Conservation (phyloP, 257 asterid species). For the Gentiana dahurica region DNA sequence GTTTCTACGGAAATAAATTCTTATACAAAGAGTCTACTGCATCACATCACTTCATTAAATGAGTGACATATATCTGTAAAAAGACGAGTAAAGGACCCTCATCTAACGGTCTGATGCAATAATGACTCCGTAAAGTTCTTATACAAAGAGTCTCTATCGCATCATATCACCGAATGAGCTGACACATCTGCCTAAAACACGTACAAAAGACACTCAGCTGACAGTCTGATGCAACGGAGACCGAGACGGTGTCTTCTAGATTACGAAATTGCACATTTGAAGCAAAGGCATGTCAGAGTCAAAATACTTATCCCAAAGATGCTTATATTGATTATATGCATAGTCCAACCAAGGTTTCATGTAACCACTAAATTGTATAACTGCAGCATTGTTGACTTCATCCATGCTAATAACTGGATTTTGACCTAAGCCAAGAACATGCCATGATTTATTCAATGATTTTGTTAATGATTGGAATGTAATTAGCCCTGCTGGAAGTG, state of each 20-base stretch:
- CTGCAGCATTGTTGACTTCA: conserved; percentile 85
- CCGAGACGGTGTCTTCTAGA: conserved; percentile 24
- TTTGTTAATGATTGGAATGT: conserved; percentile 75
- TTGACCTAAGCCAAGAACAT: conserved; percentile 76
- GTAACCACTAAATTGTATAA: conserved; percentile 88
- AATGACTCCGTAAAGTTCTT: too few relatives aligned
- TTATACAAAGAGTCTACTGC: too few relatives aligned
- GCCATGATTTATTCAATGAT: conserved; percentile 90
- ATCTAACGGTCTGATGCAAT: too few relatives aligned
- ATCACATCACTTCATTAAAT: too few relatives aligned
- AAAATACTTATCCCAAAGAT: conserved; percentile 86
- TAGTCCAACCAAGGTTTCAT: conserved; percentile 99
- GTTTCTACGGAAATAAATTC: too few relatives aligned
- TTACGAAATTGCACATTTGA: conserved; percentile 98
- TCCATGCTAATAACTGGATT: conserved; percentile 93
- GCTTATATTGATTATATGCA: conserved; percentile 82
- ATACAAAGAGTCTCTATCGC: too few relatives aligned
- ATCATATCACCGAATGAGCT: not conserved
- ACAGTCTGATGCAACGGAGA: conserved; percentile 10
- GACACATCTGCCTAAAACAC: conserved; percentile 19
- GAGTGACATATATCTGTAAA: too few relatives aligned
- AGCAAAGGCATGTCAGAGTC: conserved; percentile 85
- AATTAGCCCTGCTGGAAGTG: conserved; percentile 75
- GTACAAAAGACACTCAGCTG: conserved; percentile 4
- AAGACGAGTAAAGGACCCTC: too few relatives aligned